Evolutionary conservation across 768 basidiomycete species (phyloP).

Genomic region (Wakefieldia striispora): DNA sequence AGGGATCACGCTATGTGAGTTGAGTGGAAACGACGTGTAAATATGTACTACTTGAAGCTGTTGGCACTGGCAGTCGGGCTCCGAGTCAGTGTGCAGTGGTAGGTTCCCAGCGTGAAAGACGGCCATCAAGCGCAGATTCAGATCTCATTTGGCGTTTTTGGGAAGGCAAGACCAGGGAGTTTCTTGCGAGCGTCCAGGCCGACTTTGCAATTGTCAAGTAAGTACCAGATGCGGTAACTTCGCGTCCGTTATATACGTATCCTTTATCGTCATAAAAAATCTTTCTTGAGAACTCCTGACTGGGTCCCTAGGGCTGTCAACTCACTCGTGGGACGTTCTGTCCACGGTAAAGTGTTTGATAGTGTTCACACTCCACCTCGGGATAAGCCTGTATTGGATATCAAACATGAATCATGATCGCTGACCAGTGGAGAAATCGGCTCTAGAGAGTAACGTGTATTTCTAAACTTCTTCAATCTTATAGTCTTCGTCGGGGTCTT

Average conservation of each 20-base stretch:
- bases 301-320: conserved; percentile 15
- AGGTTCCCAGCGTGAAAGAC: not conserved
- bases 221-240: conserved; percentile 13
- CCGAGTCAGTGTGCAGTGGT: not conserved
- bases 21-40: conserved; percentile 6
- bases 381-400: not conserved
- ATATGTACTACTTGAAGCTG: not conserved
- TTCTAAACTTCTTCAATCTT: conserved; percentile 73
- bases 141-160: conserved; percentile 1
- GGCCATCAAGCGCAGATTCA: conserved; percentile 1
- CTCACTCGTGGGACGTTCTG: conserved; percentile 19
- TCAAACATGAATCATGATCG: not conserved
- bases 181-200: conserved; percentile 1
- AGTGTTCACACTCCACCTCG: conserved; percentile 1
- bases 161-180: not conserved
- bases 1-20: conserved; percentile 17
- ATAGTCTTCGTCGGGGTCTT: conserved; percentile 57
- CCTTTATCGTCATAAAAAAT: conserved; percentile 19
- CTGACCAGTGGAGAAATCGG: not conserved
- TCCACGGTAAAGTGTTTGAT: conserved; percentile 1
- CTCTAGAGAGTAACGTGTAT: conserved; percentile 7
- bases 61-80: not conserved
- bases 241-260: conserved; percentile 15
- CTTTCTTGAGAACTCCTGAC: conserved; percentile 20
- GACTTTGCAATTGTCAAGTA: conserved; percentile 7